These are phyloP conservation scores for Elaphomyces granulatus DNA, from an alignment of 495 filamentous ascomycete species.

Conservation along the genomic window DNA sequence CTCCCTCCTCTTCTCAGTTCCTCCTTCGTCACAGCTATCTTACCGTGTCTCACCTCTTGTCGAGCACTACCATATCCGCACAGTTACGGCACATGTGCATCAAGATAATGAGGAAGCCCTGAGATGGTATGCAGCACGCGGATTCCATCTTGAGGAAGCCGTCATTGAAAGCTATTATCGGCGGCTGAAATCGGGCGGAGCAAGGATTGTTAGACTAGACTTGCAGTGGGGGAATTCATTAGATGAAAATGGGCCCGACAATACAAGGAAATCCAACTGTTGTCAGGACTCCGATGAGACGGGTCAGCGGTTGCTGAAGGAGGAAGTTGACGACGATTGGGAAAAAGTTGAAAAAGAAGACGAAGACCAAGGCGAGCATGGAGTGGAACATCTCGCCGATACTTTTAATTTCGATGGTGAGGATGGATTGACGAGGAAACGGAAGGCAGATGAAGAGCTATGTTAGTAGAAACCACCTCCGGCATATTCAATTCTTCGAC, in stretches of 20 bases:
- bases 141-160: constrained; percentile 48
- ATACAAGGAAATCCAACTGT: neutral
- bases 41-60: constrained; percentile 34
- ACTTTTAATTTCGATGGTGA: constrained; percentile 19
- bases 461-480: too few species aligned
- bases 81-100: constrained; percentile 85
- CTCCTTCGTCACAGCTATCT: constrained; percentile 13
- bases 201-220: constrained; percentile 52
- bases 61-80: constrained; percentile 33
- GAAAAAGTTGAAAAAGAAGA: constrained; percentile 32
- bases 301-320: neutral
- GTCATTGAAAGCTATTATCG: constrained; percentile 69
- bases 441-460: constrained; percentile 25
- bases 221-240: constrained; percentile 17
- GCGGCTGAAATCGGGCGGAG: constrained; percentile 64
- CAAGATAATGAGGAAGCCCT: constrained; percentile 76
- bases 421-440: constrained; percentile 19
- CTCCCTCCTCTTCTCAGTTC: constrained; percentile 36
- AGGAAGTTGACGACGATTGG: constrained; percentile 29
- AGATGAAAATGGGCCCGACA: neutral
- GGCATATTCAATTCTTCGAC: too few species aligned
- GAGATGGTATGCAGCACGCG: constrained; percentile 73
- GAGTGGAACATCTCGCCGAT: constrained; percentile 19
- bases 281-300: neutral
- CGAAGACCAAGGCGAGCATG: constrained; percentile 22